Evolutionary conservation across 1,139 yeast genomes (phyloP).

Genomic region (Kodamaea sp.): DNA sequence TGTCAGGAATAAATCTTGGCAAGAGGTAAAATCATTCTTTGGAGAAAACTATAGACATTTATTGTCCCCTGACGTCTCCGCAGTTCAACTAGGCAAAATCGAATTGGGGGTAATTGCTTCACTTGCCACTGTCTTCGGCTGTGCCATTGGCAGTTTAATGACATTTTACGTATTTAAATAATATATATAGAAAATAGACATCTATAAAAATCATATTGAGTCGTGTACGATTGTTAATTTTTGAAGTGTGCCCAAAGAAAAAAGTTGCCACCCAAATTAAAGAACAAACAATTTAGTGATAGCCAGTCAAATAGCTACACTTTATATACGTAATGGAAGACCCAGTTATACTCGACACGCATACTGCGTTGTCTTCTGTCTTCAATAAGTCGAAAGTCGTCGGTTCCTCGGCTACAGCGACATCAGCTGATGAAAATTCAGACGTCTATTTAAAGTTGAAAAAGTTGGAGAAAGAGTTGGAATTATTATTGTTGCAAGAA

Average conservation of each 20-base stretch:
- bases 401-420: conserved; percentile 4
- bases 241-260: conserved; percentile 1
- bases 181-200: neutral
- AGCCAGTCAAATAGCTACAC: conserved; percentile 1
- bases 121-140: conserved; percentile 19
- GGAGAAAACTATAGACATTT: conserved; percentile 17
- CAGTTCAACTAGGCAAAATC: conserved; percentile 21
- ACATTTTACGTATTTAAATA: conserved; percentile 13
- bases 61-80: conserved; percentile 16
- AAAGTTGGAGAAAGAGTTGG: conserved; percentile 85
- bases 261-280: conserved; percentile 13
- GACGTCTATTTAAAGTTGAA: conserved; percentile 84
- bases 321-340: conserved; percentile 18
- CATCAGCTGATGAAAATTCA: conserved; percentile 30
- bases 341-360: conserved; percentile 21
- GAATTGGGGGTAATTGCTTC: conserved; percentile 24
- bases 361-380: conserved; percentile 13
- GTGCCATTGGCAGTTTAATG: conserved; percentile 22
- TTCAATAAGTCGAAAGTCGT: conserved; percentile 13
- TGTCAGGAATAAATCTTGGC: conserved; percentile 14
- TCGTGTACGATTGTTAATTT: neutral
- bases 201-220: neutral
- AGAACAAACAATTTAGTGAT: neutral
- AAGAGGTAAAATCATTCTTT: conserved; percentile 13
- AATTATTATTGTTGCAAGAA: conserved; percentile 79